phyloP scores from a whole-genome alignment of 75 land plant genomes.

The Pinus taeda region DNA sequence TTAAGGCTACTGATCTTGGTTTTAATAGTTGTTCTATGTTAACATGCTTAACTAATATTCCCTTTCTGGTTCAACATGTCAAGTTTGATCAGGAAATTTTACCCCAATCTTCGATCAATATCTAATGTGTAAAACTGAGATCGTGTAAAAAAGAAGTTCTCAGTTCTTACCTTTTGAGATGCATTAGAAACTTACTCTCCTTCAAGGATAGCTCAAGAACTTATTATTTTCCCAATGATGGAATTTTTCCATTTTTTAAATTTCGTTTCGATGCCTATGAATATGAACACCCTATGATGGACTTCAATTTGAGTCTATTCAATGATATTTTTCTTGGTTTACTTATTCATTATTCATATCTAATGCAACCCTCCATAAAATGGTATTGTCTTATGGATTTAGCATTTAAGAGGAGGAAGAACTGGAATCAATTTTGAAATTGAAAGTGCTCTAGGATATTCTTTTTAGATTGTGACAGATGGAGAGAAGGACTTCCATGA shows the following conservation, averaged over 20 bases:
- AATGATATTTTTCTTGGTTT: neutral
- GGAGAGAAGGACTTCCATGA: constrained; percentile 1
- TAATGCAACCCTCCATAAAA: neutral
- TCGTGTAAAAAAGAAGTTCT: neutral
- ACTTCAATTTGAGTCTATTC: neutral
- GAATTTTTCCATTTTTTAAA: neutral
- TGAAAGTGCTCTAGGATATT: neutral
- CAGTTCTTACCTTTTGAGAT: neutral
- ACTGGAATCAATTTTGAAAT: neutral
- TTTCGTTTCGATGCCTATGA: neutral
- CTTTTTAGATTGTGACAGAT: neutral
- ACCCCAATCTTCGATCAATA: neutral
- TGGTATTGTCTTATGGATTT: neutral
- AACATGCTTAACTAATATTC: neutral
- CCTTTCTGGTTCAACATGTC: neutral
- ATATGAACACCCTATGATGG: neutral
- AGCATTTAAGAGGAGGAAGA: constrained; percentile 6
- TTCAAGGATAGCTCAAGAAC: neutral
- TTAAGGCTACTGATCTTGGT: neutral
- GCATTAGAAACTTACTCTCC: neutral
- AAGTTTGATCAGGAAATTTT: neutral
- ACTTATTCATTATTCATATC: neutral
- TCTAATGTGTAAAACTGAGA: neutral
- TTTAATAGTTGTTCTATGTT: neutral
- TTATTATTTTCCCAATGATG: neutral